These are phyloP conservation scores for Claviceps pazoutovae DNA, from an alignment of 2,329 filamentous ascomycete species.

Conservation along the genomic window DNA sequence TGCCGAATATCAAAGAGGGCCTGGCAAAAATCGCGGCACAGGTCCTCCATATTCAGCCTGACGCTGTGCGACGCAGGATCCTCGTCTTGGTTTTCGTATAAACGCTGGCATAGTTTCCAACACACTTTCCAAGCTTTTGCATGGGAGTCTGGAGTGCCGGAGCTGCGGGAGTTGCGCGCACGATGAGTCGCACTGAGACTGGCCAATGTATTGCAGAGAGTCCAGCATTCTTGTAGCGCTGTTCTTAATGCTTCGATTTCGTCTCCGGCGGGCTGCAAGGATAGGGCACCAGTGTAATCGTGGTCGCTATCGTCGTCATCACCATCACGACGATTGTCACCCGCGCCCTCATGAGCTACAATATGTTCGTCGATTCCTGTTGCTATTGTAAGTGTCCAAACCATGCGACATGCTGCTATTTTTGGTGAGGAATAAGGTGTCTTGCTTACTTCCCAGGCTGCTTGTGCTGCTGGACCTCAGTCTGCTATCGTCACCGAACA, in stretches of 20 bases:
- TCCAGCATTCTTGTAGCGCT: conserved; percentile 83
- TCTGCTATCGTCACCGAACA: conserved; percentile 41
- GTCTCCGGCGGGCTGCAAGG: conserved; percentile 32
- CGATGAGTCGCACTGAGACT: conserved; percentile 74
- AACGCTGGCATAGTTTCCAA: conserved; percentile 80
- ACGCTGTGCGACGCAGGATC: conserved; percentile 52
- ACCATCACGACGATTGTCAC: conserved; percentile 23
- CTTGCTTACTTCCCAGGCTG: conserved; percentile 58
- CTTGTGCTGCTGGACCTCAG: conserved; percentile 54
- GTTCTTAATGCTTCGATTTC: conserved; percentile 57
- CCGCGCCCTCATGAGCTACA: conserved; percentile 27
- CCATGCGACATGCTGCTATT: background rate
- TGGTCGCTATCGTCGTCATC: conserved; percentile 34
- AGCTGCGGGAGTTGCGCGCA: conserved; percentile 62
- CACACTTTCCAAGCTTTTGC: conserved; percentile 88
- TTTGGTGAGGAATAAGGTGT: background rate
- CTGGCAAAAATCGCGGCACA: conserved; percentile 87
- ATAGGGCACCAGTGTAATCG: conserved; percentile 27
- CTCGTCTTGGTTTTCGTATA: conserved; percentile 71
- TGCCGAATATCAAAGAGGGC: conserved; percentile 75
- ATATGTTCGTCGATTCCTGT: conserved; percentile 43
- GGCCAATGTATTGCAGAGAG: conserved; percentile 78
- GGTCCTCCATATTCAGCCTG: conserved; percentile 55
- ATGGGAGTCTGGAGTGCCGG: conserved; percentile 61
- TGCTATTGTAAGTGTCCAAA: background rate